phyloP scores from a whole-genome alignment of 2,329 filamentous ascomycete genomes.

The Pezicula carpinea region DNA sequence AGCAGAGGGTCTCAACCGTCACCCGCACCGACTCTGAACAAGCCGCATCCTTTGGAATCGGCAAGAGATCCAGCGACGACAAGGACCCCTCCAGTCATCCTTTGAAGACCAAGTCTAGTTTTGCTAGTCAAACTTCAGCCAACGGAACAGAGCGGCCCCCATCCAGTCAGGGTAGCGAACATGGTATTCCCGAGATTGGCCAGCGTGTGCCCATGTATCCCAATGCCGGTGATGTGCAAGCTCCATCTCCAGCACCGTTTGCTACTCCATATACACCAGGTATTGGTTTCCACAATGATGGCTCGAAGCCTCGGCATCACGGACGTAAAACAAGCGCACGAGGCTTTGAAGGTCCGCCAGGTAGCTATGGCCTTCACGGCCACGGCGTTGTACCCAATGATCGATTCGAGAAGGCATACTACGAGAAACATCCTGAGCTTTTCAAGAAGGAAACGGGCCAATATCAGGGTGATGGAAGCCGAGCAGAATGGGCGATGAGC shows the following conservation, averaged over 20 bases:
- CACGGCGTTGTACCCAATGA: slow-evolving; percentile 73
- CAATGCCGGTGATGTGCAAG: slow-evolving; percentile 91
- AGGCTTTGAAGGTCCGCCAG: slow-evolving; percentile 70
- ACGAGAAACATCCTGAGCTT: slow-evolving; percentile 84
- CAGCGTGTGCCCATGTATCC: slow-evolving; percentile 91
- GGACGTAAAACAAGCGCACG: slow-evolving; percentile 68
- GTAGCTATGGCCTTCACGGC: slow-evolving; percentile 89
- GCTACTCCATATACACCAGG: slow-evolving; percentile 20
- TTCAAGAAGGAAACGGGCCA: slow-evolving; percentile 63
- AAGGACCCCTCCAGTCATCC: slow-evolving; percentile 43
- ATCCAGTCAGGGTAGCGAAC: slow-evolving; percentile 64
- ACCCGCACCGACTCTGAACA: slow-evolving; percentile 88
- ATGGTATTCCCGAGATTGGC: slow-evolving; percentile 89
- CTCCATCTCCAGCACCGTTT: slow-evolving; percentile 71
- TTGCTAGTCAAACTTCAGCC: slow-evolving; percentile 40
- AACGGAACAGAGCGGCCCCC: slow-evolving; percentile 43
- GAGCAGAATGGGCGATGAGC: slow-evolving; percentile 75
- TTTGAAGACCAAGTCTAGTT: slow-evolving; percentile 60
- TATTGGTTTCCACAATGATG: slow-evolving; percentile 50
- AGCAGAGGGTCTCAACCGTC: slow-evolving; percentile 75
- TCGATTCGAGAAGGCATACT: slow-evolving; percentile 87
- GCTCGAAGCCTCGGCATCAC: slow-evolving; percentile 50
- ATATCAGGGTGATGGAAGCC: slow-evolving; percentile 51
- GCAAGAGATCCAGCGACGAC: slow-evolving; percentile 57
- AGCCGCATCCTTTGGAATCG: slow-evolving; percentile 80